Percentiles rank a stretch among this genome's conserved stretches.
Conservation (phyloP, 441 rosid genomes). For the Populus hybrid region DNA sequence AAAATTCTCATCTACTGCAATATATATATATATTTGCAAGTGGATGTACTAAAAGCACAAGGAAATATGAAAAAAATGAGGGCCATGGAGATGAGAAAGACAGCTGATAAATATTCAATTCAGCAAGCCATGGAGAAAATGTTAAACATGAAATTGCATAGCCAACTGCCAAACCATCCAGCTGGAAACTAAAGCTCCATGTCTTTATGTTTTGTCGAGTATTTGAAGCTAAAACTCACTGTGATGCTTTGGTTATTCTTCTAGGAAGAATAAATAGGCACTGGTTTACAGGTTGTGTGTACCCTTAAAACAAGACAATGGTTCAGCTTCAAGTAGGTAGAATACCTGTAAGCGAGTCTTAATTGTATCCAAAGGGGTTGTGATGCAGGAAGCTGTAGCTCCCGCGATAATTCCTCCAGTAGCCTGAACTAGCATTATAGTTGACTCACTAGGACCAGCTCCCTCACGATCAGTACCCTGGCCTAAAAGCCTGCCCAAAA, state of each 20-base stretch:
- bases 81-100: neutral
- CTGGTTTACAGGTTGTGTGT: neutral
- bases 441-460: constrained; percentile 50
- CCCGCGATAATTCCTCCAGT: constrained; percentile 85
- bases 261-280: neutral
- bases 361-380: constrained; percentile 87
- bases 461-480: constrained; percentile 37
- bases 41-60: neutral
- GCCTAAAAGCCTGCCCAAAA: constrained; percentile 57
- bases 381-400: constrained; percentile 75
- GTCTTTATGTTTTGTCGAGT: neutral
- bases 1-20: neutral
- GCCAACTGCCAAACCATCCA: neutral
- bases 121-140: neutral
- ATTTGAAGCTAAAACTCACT: neutral
- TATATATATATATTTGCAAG: neutral
- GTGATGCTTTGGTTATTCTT: neutral
- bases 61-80: neutral
- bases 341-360: constrained; percentile 79
- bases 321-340: neutral
- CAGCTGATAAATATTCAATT: neutral
- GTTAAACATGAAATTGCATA: neutral
- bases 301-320: neutral
- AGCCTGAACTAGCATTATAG: constrained; percentile 72
- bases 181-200: neutral